A percentile compares a stretch with the other conserved stretches of the same genome.
phyloP scores from a whole-genome alignment of 768 basidiomycete species.

The Leccinum aurantiacum region DNA sequence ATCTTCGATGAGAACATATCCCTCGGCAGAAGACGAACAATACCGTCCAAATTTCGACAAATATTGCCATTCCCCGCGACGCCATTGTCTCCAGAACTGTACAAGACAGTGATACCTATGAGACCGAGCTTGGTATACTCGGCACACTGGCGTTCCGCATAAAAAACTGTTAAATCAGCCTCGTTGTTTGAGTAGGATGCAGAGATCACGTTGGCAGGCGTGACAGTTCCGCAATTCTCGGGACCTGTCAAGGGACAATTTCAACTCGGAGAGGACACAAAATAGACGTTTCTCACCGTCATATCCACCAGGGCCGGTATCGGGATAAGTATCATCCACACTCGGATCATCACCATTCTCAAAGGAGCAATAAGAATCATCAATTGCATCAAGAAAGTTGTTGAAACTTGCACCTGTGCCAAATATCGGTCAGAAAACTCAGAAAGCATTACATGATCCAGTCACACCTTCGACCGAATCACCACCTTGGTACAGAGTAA shows the following conservation, averaged over 20 bases:
- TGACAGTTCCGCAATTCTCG: slow-evolving; percentile 36
- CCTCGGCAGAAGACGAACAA: background rate
- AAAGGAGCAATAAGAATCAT: slow-evolving; percentile 43
- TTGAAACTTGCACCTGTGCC: slow-evolving; percentile 41
- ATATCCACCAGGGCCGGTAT: slow-evolving; percentile 39
- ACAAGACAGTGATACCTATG: slow-evolving; percentile 48
- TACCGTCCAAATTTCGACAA: slow-evolving; percentile 43
- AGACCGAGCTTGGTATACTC: slow-evolving; percentile 52
- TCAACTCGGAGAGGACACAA: background rate
- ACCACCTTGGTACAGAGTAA: slow-evolving; percentile 42
- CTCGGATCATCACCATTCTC: slow-evolving; percentile 45
- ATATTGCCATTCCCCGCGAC: slow-evolving; percentile 35
- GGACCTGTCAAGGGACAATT: slow-evolving; percentile 9
- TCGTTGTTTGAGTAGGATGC: slow-evolving; percentile 42
- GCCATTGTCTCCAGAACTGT: slow-evolving; percentile 41
- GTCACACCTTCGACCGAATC: slow-evolving; percentile 35
- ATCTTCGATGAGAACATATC: background rate
- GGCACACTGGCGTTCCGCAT: slow-evolving; percentile 42
- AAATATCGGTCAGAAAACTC: background rate
- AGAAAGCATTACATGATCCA: background rate
- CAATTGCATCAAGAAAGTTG: slow-evolving; percentile 47
- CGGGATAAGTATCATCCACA: slow-evolving; percentile 44
- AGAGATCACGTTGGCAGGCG: slow-evolving; percentile 43
- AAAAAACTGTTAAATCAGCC: slow-evolving; percentile 34
- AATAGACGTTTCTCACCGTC: slow-evolving; percentile 25